A percentile compares a stretch with the other conserved stretches of the same genome.
phyloP scores from a whole-genome alignment of 2,329 filamentous ascomycete species.

The Alternaria sp. region DNA sequence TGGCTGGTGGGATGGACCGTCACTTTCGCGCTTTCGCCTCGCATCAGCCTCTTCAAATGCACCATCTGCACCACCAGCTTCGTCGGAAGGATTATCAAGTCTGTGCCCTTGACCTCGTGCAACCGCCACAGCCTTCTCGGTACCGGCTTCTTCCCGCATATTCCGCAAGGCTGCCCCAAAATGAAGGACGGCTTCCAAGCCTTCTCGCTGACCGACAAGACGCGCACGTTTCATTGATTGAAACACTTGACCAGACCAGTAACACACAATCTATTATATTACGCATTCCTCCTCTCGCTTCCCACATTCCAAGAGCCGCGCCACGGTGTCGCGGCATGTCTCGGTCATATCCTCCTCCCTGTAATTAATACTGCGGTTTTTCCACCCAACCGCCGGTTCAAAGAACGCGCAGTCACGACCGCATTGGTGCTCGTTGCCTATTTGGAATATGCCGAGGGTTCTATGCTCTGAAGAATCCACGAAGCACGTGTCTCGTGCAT shows the following conservation, averaged over 20 bases:
- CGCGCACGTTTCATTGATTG: constrained; percentile 29
- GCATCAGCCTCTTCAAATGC: constrained; percentile 21
- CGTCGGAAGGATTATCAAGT: constrained; percentile 26
- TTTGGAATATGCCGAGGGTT: constrained; percentile 1
- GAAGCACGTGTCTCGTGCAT: constrained; percentile 23
- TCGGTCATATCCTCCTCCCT: constrained; percentile 19
- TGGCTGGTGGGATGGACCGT: constrained; percentile 14
- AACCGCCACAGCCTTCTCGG: constrained; percentile 7
- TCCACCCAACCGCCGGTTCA: constrained; percentile 40
- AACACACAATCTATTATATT: constrained; percentile 45
- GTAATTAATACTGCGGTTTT: constrained; percentile 30
- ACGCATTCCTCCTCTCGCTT: constrained; percentile 12
- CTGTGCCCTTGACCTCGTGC: constrained; percentile 4
- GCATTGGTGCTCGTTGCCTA: constrained; percentile 6
- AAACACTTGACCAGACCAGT: constrained; percentile 30
- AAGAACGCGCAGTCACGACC: constrained; percentile 1
- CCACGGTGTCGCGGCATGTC: constrained; percentile 12
- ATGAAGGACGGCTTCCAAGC: constrained; percentile 18
- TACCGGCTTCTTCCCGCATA: constrained; percentile 10
- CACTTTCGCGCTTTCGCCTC: constrained; percentile 18
- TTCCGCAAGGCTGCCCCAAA: constrained; percentile 27
- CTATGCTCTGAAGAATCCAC: neutral
- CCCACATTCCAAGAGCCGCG: constrained; percentile 11
- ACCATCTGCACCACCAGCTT: constrained; percentile 25
- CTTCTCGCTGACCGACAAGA: constrained; percentile 5